Conservation (phyloP, 768 basidiomycete species). For the Naganishia antarctica region DNA sequence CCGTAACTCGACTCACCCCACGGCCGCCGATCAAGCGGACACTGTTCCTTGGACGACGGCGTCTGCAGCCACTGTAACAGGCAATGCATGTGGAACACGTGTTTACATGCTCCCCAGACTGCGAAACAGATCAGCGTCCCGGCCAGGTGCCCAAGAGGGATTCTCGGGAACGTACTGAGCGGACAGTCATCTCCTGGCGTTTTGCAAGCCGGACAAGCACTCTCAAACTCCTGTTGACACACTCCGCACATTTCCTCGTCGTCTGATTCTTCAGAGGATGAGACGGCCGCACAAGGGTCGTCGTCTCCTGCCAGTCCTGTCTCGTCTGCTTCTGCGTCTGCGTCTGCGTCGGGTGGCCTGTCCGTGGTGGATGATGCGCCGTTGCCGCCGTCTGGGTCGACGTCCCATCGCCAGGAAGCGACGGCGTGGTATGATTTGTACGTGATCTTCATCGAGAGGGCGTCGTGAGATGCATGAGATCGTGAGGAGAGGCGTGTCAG, state of each 20-base stretch:
- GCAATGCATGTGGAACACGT: conserved; percentile 99
- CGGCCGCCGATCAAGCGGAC: conserved; percentile 92
- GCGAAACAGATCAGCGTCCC: too few species aligned
- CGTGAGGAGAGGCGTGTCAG: too few species aligned
- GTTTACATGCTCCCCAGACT: conserved; percentile 98
- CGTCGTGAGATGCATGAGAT: too few species aligned
- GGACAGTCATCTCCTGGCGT: conserved; percentile 95
- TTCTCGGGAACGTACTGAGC: conserved; percentile 59
- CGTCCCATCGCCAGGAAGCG: conserved; percentile 48
- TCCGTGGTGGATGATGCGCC: too few species aligned
- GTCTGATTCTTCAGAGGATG: conserved; percentile 50
- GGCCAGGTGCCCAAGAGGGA: too few species aligned
- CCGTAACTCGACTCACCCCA: conserved; percentile 63
- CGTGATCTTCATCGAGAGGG: conserved; percentile 41
- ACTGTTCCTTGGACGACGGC: conserved; percentile 81
- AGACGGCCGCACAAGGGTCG: too few species aligned
- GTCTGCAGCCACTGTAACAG: conserved; percentile 93
- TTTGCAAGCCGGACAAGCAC: conserved; percentile 92
- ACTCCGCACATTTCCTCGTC: conserved; percentile 76
- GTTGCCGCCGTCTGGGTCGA: background rate
- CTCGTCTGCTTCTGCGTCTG: background rate
- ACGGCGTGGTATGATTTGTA: conserved; percentile 43
- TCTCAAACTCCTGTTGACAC: conserved; percentile 85
- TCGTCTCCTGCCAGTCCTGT: conserved; percentile 25
- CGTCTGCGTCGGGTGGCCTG: background rate